These are phyloP conservation scores for Singerocomus rubriflavus DNA, from an alignment of 1,284 basidiomycete species.

Conservation along the genomic window DNA sequence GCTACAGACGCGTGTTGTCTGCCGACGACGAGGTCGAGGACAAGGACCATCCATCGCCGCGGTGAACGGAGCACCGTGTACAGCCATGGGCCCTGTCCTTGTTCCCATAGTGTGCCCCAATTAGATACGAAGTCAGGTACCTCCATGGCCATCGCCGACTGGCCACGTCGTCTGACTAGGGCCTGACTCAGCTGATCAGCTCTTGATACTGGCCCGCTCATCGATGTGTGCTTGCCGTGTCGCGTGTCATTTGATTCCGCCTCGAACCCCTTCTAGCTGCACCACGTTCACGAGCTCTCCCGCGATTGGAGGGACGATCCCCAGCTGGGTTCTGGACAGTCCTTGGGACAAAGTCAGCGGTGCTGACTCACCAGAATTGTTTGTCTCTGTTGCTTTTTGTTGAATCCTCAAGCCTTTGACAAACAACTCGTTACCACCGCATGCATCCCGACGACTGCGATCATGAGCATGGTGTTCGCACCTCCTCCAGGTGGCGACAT, in stretches of 20 bases:
- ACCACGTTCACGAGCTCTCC: constrained; percentile 7
- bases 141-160: constrained; percentile 26
- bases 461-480: constrained; percentile 30
- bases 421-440: constrained; percentile 21
- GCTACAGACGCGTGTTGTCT: constrained; percentile 16
- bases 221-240: constrained; percentile 18
- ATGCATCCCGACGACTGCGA: not conserved
- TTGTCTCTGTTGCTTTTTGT: constrained; percentile 25
- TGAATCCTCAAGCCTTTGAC: constrained; percentile 28
- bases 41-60: not conserved
- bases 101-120: constrained; percentile 17
- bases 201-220: constrained; percentile 7
- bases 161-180: constrained; percentile 14
- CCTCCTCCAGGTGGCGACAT: constrained; percentile 25
- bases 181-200: constrained; percentile 15
- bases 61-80: constrained; percentile 2
- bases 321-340: not conserved
- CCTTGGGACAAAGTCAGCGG: constrained; percentile 10
- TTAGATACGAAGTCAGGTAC: constrained; percentile 23
- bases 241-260: not conserved
- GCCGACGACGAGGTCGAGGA: constrained; percentile 3
- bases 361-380: constrained; percentile 14
- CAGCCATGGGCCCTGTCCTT: constrained; percentile 4
- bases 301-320: constrained; percentile 10
- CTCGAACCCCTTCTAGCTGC: not conserved